Conservation (phyloP, 805 yeast genomes). For the Wickerhamiella kurtzmanii region DNA sequence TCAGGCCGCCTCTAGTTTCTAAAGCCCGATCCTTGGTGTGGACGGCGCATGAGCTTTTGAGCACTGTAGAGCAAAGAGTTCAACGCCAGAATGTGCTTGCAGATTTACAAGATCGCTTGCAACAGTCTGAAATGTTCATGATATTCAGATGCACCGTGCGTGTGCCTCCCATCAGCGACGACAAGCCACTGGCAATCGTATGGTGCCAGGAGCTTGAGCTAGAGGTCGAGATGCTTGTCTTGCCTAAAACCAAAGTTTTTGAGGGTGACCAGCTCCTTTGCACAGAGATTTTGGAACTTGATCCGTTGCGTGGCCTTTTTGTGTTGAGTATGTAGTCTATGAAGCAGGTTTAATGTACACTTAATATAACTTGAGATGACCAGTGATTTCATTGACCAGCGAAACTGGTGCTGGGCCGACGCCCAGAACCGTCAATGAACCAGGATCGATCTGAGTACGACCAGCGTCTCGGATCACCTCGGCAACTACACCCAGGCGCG, state of each 20-base stretch:
- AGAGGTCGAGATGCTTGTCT: constrained; percentile 30
- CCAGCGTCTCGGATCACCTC: constrained; percentile 91
- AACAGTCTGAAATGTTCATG: constrained; percentile 8
- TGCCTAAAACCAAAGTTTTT: constrained; percentile 18
- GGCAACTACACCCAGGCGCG: constrained; percentile 64
- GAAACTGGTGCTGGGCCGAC: constrained; percentile 87
- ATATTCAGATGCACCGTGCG: constrained; percentile 35
- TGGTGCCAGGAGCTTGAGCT: constrained; percentile 37
- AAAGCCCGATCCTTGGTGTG: constrained; percentile 5
- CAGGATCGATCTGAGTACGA: constrained; percentile 90
- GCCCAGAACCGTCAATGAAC: constrained; percentile 92
- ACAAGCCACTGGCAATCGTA: constrained; percentile 28
- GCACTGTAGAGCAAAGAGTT: constrained; percentile 7
- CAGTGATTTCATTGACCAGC: constrained; percentile 69
- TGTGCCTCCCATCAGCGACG: constrained; percentile 18
- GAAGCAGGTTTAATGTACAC: constrained; percentile 1
- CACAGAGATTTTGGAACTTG: constrained; percentile 32
- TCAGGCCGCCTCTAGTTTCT: constrained; percentile 5
- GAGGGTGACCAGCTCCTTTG: constrained; percentile 31
- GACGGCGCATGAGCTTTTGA: constrained; percentile 8
- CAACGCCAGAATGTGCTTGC: constrained; percentile 4
- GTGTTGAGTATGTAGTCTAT: constrained; percentile 28
- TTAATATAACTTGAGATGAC: constrained; percentile 44
- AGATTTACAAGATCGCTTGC: constrained; percentile 8
- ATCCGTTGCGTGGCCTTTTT: constrained; percentile 30